Percentiles rank a stretch among this genome's conserved stretches.
phyloP scores from a whole-genome alignment of 2,329 filamentous ascomycete genomes.

The Cytospora schulzeri region DNA sequence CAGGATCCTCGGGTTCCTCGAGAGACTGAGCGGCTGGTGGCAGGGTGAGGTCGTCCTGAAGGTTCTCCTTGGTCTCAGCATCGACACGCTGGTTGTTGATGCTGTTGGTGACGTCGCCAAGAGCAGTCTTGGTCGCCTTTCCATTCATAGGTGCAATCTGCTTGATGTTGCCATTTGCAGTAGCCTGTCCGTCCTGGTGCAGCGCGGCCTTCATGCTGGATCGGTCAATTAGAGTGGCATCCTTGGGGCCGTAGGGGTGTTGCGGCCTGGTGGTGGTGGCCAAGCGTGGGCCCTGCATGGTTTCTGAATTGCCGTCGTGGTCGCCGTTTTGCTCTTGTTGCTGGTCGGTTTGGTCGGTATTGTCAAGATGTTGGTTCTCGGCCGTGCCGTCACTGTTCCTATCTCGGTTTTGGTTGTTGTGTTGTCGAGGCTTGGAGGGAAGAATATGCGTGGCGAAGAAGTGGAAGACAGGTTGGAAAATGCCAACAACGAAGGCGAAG shows the following conservation, averaged over 20 bases:
- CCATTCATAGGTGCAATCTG: conserved; percentile 10
- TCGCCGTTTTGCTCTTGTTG: conserved; percentile 7
- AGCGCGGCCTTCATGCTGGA: conserved; percentile 8
- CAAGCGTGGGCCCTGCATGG: conserved; percentile 16
- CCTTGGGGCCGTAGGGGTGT: conserved; percentile 3
- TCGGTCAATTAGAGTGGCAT: not conserved
- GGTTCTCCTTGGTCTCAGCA: conserved; percentile 22
- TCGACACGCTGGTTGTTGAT: not conserved
- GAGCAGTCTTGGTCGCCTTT: not conserved
- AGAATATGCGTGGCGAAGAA: conserved; percentile 19
- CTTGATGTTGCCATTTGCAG: conserved; percentile 1
- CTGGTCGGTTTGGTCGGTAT: not conserved
- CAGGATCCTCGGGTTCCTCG: conserved; percentile 35
- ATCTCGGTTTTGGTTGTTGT: conserved; percentile 14
- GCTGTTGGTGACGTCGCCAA: conserved; percentile 17
- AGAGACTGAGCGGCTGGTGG: conserved; percentile 15
- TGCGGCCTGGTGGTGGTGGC: not conserved
- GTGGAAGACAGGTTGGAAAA: conserved; percentile 23
- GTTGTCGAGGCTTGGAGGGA: conserved; percentile 14
- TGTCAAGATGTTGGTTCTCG: not conserved
- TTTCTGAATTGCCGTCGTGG: conserved; percentile 10
- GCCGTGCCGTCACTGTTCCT: conserved; percentile 1
- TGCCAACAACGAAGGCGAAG: conserved; percentile 24
- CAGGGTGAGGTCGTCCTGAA: conserved; percentile 21
- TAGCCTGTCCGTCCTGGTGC: too few relatives aligned